Conservation (phyloP, 73 alveolate species). For the Uronychia setigera region DNA sequence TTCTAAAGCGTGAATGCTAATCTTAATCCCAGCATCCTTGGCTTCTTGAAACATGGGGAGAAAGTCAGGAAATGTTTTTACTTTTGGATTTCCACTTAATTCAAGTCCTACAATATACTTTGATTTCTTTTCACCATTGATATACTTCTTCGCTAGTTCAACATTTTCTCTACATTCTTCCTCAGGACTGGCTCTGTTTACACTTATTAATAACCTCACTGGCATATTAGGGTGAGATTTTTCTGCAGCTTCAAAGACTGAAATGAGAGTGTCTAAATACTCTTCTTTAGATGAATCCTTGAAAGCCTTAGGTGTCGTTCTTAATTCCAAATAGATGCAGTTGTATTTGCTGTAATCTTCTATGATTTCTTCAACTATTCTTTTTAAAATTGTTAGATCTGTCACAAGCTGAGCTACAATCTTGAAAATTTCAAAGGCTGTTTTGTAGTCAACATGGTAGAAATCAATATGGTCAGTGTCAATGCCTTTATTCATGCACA, state of each 20-base stretch:
- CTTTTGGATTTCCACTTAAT: conserved; percentile 90
- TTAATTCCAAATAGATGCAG: conserved; percentile 83
- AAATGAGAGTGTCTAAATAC: conserved; percentile 73
- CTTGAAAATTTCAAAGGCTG: conserved; percentile 81
- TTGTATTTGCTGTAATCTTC: conserved; percentile 87
- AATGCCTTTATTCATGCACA: conserved; percentile 68
- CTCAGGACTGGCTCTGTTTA: conserved; percentile 76
- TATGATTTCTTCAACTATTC: conserved; percentile 81
- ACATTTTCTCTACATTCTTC: conserved; percentile 78
- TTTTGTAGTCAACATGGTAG: conserved; percentile 58
- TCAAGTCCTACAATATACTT: conserved; percentile 85
- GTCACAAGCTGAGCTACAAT: conserved; percentile 69
- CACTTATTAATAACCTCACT: conserved; percentile 75
- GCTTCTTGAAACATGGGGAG: conserved; percentile 53
- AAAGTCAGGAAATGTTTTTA: conserved; percentile 66
- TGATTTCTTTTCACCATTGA: conserved; percentile 39
- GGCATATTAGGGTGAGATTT: conserved; percentile 44
- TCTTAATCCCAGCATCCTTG: conserved; percentile 71
- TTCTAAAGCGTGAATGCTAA: conserved; percentile 84
- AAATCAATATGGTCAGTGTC: conserved; percentile 60
- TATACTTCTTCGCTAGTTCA: conserved; percentile 68
- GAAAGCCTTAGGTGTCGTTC: conserved; percentile 91
- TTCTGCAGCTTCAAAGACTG: conserved; percentile 64
- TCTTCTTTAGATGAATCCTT: conserved; percentile 71
- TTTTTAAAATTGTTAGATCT: conserved; percentile 57